Evolutionary conservation across 148 eudicot species (phyloP).

Genomic region (Amaranthus hypochondriacus): DNA sequence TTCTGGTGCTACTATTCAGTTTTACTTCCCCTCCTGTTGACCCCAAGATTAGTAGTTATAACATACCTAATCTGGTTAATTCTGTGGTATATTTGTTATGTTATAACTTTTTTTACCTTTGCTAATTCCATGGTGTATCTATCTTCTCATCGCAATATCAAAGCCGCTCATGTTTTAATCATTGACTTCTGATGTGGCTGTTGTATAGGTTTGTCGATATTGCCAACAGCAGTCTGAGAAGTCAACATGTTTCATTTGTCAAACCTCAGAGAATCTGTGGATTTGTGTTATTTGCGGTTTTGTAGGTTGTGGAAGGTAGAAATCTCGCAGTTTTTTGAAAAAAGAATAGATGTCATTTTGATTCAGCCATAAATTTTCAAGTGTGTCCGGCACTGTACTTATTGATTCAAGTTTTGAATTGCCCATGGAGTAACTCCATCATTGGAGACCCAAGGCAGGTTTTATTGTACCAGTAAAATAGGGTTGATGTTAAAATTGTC

Average conservation of each 20-base stretch:
- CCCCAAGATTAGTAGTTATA: background rate
- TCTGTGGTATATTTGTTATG: too few relatives aligned
- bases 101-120: too few relatives aligned
- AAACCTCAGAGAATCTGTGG: constrained; percentile 94
- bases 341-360: background rate
- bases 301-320: constrained; percentile 95
- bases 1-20: background rate
- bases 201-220: constrained; percentile 84
- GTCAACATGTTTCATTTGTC: constrained; percentile 79
- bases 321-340: background rate
- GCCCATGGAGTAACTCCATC: background rate
- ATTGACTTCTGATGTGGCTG: background rate
- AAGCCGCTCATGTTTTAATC: background rate
- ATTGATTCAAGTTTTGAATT: background rate
- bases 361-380: background rate
- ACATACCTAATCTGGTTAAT: background rate
- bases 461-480: background rate
- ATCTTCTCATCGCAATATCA: background rate
- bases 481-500: constrained; percentile 10
- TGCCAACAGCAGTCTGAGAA: constrained; percentile 97
- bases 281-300: constrained; percentile 90
- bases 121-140: background rate
- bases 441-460: background rate
- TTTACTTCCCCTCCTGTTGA: background rate
- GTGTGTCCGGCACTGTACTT: background rate